Conservation (phyloP, 768 basidiomycete species). For the Leucosporidium yakuticum region DNA sequence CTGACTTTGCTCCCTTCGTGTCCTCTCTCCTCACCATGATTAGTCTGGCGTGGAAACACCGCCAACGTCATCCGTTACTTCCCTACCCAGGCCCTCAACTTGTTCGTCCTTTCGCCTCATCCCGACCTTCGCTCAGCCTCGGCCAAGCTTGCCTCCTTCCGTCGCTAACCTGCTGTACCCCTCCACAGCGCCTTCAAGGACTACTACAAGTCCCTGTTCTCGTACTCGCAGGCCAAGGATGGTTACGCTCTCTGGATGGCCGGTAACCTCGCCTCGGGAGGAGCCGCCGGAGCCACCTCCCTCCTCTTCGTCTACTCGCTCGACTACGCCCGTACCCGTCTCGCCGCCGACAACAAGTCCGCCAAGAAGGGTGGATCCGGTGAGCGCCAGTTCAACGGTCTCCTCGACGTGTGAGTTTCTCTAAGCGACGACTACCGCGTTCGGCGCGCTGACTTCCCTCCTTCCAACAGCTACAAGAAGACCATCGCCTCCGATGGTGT, state of each 20-base stretch:
- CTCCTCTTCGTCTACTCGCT: slow-evolving; percentile 99
- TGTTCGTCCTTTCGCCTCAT: slow-evolving; percentile 41
- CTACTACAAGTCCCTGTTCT: slow-evolving; percentile 97
- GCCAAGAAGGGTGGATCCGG: slow-evolving; percentile 68
- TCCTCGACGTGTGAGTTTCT: slow-evolving; percentile 58
- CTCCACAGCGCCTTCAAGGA: slow-evolving; percentile 53
- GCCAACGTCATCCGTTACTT: slow-evolving; percentile 99
- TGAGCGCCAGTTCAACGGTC: slow-evolving; percentile 95
- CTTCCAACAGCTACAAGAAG: slow-evolving; percentile 79
- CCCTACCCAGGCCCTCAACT: slow-evolving; percentile 99
- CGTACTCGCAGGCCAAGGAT: slow-evolving; percentile 86
- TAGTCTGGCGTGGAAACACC: slow-evolving; percentile 97
- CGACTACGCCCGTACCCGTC: slow-evolving; percentile 98
- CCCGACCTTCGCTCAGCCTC: slow-evolving; percentile 3
- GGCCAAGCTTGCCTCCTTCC: too few relatives aligned
- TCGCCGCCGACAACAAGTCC: slow-evolving; percentile 95
- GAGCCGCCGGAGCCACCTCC: slow-evolving; percentile 97
- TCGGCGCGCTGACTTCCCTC: slow-evolving; percentile 57
- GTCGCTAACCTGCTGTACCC: slow-evolving; percentile 6
- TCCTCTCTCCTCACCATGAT: not conserved
- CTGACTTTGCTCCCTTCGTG: not conserved
- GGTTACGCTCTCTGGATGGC: slow-evolving; percentile 98
- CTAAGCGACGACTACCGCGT: too few relatives aligned
- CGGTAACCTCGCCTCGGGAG: slow-evolving; percentile 97
- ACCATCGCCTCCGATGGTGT: slow-evolving; percentile 96